phyloP scores from a whole-genome alignment of 345 rosid genomes.

The Gossypium herbaceum region DNA sequence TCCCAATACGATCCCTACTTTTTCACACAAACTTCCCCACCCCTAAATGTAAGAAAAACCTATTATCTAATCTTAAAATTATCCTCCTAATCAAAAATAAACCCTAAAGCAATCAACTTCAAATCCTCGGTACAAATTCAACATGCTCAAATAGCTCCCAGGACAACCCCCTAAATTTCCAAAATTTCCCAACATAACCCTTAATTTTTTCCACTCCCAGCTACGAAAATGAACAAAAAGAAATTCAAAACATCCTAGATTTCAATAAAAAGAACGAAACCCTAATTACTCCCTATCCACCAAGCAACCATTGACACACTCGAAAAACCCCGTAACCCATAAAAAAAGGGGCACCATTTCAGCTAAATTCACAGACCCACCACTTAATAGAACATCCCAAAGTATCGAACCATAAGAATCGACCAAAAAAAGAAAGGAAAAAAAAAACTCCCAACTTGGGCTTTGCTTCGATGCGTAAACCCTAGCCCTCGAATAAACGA shows the following conservation, averaged over 20 bases:
- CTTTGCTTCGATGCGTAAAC: neutral
- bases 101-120: neutral
- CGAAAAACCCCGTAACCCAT: constrained; percentile 3
- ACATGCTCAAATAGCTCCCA: constrained; percentile 4
- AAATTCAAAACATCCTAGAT: constrained; percentile 1
- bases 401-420: neutral
- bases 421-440: neutral
- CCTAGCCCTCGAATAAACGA: neutral
- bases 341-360: constrained; percentile 19
- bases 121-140: neutral
- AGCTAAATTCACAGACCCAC: constrained; percentile 6
- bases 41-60: neutral
- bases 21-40: constrained; percentile 20
- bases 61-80: neutral
- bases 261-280: constrained; percentile 10
- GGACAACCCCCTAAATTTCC: constrained; percentile 14
- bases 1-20: constrained; percentile 26
- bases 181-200: constrained; percentile 7
- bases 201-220: constrained; percentile 8
- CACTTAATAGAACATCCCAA: constrained; percentile 17
- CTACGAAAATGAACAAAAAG: neutral
- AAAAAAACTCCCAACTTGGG: neutral
- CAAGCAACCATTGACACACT: constrained; percentile 1
- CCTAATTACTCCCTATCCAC: constrained; percentile 22
- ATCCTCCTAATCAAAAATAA: constrained; percentile 11